Conservation (phyloP, 2,329 filamentous ascomycete genomes). For the Arthroderma uncinatum region DNA sequence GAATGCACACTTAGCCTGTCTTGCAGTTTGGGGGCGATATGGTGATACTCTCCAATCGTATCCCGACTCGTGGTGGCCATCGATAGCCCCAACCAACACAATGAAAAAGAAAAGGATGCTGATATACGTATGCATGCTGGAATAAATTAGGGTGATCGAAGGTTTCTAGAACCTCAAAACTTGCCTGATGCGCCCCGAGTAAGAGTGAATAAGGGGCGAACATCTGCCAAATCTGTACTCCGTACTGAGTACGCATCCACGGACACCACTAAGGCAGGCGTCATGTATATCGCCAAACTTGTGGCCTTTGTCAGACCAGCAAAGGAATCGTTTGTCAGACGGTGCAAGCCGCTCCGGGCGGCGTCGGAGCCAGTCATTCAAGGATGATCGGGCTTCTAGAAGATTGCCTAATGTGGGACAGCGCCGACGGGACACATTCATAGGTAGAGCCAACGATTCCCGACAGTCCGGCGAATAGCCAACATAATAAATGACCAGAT, state of each 20-base stretch:
- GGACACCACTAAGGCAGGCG: background rate
- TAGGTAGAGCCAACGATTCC: background rate
- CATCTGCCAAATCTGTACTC: background rate
- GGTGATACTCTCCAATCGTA: background rate
- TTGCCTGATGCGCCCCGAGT: background rate
- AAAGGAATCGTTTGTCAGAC: background rate
- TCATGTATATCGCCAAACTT: background rate
- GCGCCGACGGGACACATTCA: background rate
- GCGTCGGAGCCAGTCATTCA: background rate
- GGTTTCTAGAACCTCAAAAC: background rate
- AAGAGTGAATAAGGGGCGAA: background rate
- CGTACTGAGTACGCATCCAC: background rate
- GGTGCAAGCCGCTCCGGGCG: background rate
- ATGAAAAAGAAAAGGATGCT: background rate
- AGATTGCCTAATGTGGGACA: background rate
- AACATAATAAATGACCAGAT: background rate
- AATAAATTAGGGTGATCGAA: background rate
- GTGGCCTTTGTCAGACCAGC: background rate
- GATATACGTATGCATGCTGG: background rate
- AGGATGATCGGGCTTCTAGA: background rate
- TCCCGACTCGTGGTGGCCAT: background rate
- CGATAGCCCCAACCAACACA: slow-evolving; percentile 3
- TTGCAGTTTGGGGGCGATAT: slow-evolving; percentile 4
- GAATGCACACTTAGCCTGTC: background rate
- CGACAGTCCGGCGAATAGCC: background rate